A percentile compares a stretch with the other conserved stretches of the same genome.
Evolutionary conservation across 352 stramenopile genomes (phyloP).

Genomic region (Phytophthora uliginosa): DNA sequence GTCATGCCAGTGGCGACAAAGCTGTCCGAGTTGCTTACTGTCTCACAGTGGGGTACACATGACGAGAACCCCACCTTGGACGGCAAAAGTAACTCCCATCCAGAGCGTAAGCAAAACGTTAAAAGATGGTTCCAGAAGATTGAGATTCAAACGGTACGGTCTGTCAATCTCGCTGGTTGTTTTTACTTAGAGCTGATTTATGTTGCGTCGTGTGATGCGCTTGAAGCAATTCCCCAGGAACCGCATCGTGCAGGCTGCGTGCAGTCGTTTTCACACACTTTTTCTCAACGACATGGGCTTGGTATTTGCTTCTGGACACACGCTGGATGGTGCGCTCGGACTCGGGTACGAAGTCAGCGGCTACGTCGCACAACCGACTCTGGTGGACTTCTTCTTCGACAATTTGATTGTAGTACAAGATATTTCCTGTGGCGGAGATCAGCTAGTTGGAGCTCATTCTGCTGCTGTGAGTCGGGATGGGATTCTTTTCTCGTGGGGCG

Average conservation of each 20-base stretch:
- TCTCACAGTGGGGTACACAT: conserved; percentile 27
- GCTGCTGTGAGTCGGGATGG: conserved; percentile 68
- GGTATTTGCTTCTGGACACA: conserved; percentile 67
- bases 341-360: conserved; percentile 27
- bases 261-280: conserved; percentile 67
- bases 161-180: not conserved
- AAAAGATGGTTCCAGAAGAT: conserved; percentile 30
- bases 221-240: conserved; percentile 65
- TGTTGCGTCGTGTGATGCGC: not conserved
- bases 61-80: conserved; percentile 15
- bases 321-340: conserved; percentile 66
- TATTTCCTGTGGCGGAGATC: conserved; percentile 66
- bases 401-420: conserved; percentile 45
- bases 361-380: conserved; percentile 40
- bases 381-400: conserved; percentile 71
- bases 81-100: not conserved
- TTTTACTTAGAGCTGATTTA: not conserved
- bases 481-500: conserved; percentile 83
- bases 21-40: conserved; percentile 24
- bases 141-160: conserved; percentile 48
- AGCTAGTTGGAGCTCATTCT: conserved; percentile 72
- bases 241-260: conserved; percentile 67
- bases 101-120: not conserved
- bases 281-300: conserved; percentile 74
- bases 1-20: not conserved